A percentile compares a stretch with the other conserved stretches of the same genome.
Conservation (phyloP, 768 basidiomycete genomes). For the Termitomyces sp. region DNA sequence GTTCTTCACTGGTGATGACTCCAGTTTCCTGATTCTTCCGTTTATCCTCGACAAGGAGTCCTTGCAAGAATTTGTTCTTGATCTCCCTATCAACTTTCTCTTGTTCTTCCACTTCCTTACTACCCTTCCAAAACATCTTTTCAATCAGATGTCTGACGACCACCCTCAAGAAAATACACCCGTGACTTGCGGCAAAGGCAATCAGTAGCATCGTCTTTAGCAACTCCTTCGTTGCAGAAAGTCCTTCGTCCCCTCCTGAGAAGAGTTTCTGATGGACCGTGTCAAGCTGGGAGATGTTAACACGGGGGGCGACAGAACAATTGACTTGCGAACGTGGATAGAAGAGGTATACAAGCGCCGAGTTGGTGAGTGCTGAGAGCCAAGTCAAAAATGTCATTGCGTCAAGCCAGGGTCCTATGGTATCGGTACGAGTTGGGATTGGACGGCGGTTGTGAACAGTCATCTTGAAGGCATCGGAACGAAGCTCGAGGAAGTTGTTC, state of each 20-base stretch:
- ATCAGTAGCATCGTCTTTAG: slow-evolving; percentile 64
- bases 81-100: slow-evolving; percentile 49
- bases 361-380: slow-evolving; percentile 83
- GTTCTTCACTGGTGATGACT: background rate
- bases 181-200: slow-evolving; percentile 82
- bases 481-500: slow-evolving; percentile 90
- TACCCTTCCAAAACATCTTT: slow-evolving; percentile 72
- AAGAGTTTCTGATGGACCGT: slow-evolving; percentile 25
- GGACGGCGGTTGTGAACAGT: slow-evolving; percentile 80
- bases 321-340: slow-evolving; percentile 22
- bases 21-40: slow-evolving; percentile 12
- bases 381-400: slow-evolving; percentile 84
- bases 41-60: slow-evolving; percentile 17
- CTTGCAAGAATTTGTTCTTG: slow-evolving; percentile 34
- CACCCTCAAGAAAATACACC: slow-evolving; percentile 64
- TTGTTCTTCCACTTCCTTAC: slow-evolving; percentile 55
- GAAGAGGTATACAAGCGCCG: slow-evolving; percentile 90
- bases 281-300: slow-evolving; percentile 17
- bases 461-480: slow-evolving; percentile 95
- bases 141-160: slow-evolving; percentile 67
- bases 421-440: slow-evolving; percentile 81
- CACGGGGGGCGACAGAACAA: slow-evolving; percentile 13
- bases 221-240: slow-evolving; percentile 40
- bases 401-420: slow-evolving; percentile 94
- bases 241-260: slow-evolving; percentile 10